Percentiles rank a stretch among this genome's conserved stretches.
Conservation (phyloP, 2,329 filamentous ascomycete genomes). For the Cytospora leucostoma region DNA sequence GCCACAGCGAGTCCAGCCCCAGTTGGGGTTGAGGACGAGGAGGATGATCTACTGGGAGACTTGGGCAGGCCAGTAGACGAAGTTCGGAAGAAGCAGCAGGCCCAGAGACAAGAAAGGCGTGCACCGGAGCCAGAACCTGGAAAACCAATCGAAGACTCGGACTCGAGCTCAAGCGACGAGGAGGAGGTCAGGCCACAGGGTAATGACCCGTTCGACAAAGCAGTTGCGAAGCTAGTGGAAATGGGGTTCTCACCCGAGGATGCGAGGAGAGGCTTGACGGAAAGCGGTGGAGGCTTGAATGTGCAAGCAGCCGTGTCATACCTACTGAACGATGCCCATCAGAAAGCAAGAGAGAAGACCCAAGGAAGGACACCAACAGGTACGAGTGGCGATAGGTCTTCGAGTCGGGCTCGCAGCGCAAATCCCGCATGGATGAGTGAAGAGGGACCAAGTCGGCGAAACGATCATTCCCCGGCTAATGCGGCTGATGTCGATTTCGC, state of each 20-base stretch:
- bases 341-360: conserved; percentile 74
- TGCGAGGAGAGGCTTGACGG: conserved; percentile 75
- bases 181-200: conserved; percentile 39
- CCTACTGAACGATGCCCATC: conserved; percentile 88
- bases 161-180: conserved; percentile 51
- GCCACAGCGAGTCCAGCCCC: conserved; percentile 34
- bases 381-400: conserved; percentile 41
- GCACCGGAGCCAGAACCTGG: conserved; percentile 50
- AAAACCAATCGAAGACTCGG: conserved; percentile 56
- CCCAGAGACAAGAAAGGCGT: conserved; percentile 15
- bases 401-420: conserved; percentile 40
- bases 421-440: conserved; percentile 66
- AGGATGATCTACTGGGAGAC: conserved; percentile 67
- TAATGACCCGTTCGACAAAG: conserved; percentile 71
- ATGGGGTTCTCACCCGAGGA: conserved; percentile 92
- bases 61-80: conserved; percentile 66
- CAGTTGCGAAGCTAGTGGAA: conserved; percentile 85
- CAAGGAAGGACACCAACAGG: conserved; percentile 37
- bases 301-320: conserved; percentile 86
- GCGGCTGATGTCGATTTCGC: conserved; percentile 69
- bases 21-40: conserved; percentile 45
- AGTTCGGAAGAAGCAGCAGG: conserved; percentile 48
- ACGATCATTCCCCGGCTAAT: conserved; percentile 57
- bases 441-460: conserved; percentile 51
- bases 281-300: conserved; percentile 77